Conservation (phyloP, 2,329 filamentous ascomycete genomes). For the Pestalotiopsis sp. region DNA sequence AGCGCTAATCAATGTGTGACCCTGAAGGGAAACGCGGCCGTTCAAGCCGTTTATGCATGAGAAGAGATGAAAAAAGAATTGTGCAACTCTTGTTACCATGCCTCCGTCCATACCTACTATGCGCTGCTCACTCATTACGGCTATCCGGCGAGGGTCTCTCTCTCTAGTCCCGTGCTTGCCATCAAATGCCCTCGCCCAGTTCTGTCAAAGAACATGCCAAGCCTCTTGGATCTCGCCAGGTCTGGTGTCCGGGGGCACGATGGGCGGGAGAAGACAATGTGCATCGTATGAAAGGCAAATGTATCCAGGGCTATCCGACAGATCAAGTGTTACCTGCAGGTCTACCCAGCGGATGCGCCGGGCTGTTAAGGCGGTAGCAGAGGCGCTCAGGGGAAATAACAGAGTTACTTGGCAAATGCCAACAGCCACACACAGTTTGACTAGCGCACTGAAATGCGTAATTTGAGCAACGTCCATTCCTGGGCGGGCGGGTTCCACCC, state of each 20-base stretch:
- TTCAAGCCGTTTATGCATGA: neutral
- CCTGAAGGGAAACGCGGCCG: neutral
- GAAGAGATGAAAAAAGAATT: neutral
- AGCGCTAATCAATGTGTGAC: slow-evolving; percentile 8
- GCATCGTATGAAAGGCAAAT: neutral
- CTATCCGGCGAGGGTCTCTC: neutral
- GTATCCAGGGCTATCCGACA: neutral
- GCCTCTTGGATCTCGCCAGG: neutral
- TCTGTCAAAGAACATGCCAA: neutral
- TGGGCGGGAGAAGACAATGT: neutral
- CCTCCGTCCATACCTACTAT: neutral
- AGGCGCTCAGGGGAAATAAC: slow-evolving; percentile 3
- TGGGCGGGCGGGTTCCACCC: neutral
- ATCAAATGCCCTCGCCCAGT: neutral
- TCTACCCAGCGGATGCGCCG: neutral
- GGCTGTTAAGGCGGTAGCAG: neutral
- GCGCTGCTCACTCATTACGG: neutral
- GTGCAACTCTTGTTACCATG: neutral
- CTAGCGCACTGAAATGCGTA: slow-evolving; percentile 6
- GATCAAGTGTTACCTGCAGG: neutral
- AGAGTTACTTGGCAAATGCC: neutral
- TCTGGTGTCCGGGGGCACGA: neutral
- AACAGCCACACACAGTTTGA: neutral
- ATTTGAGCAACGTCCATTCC: slow-evolving; percentile 11
- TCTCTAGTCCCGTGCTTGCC: neutral